These are phyloP conservation scores for Apiotrichum mycotoxinovorans DNA, from an alignment of 1,284 basidiomycete genomes.

Conservation along the genomic window DNA sequence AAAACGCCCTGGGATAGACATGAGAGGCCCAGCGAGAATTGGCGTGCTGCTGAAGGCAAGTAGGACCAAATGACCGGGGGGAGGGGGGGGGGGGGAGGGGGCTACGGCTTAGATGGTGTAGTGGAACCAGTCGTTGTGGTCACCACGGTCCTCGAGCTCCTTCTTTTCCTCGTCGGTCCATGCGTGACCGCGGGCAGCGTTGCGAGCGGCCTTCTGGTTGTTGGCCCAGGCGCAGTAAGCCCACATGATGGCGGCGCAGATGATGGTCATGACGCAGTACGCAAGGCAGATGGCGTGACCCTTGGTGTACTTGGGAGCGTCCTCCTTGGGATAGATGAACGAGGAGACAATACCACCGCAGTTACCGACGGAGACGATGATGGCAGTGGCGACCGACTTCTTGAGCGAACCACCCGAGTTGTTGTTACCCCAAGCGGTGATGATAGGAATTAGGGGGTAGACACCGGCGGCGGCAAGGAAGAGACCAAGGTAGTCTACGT, in stretches of 20 bases:
- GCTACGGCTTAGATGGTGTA: conserved; percentile 29
- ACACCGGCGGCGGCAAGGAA: conserved; percentile 58
- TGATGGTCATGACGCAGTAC: conserved; percentile 26
- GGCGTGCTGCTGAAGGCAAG: background rate
- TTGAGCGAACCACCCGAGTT: conserved; percentile 60
- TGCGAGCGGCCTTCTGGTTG: conserved; percentile 26
- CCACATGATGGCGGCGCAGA: conserved; percentile 26
- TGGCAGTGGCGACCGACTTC: conserved; percentile 56
- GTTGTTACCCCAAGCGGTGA: conserved; percentile 58
- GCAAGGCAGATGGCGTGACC: conserved; percentile 36
- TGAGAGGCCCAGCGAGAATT: background rate
- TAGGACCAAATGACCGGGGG: background rate
- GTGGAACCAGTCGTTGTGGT: conserved; percentile 39
- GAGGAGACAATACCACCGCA: conserved; percentile 56
- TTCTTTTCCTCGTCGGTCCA: conserved; percentile 38
- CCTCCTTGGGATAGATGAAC: conserved; percentile 50
- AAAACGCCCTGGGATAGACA: background rate
- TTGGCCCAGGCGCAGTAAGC: conserved; percentile 26
- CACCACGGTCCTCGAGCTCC: conserved; percentile 34
- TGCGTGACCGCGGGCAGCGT: conserved; percentile 26
- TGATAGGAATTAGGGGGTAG: conserved; percentile 57
- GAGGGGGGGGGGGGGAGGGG: no score
- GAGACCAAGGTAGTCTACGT: conserved; percentile 56
- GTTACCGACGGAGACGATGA: conserved; percentile 58
- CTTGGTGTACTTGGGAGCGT: conserved; percentile 28